phyloP scores from a whole-genome alignment of 805 yeast species.

The Zygoascus flipseniorum region DNA sequence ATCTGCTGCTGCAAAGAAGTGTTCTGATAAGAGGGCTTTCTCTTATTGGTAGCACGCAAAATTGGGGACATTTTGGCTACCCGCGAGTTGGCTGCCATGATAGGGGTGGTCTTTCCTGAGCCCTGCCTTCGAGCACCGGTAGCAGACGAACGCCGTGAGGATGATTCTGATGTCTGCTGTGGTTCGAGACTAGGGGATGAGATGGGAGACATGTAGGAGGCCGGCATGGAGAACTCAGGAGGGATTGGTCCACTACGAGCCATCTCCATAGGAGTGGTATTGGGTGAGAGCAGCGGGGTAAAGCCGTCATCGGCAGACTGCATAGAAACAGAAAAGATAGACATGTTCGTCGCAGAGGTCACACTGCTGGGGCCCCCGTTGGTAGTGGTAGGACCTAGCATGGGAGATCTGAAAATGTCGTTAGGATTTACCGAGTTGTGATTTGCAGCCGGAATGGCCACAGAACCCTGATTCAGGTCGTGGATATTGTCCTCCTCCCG shows the following conservation, averaged over 20 bases:
- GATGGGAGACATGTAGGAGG: slow-evolving; percentile 16
- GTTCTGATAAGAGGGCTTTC: slow-evolving; percentile 2
- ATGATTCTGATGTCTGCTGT: slow-evolving; percentile 3
- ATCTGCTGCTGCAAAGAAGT: neutral
- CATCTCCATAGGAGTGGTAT: slow-evolving; percentile 52
- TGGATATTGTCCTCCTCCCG: neutral
- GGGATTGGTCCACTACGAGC: slow-evolving; percentile 5
- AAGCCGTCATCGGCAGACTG: slow-evolving; percentile 44
- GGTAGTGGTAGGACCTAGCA: slow-evolving; percentile 6
- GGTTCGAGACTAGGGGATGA: slow-evolving; percentile 7
- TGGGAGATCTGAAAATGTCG: slow-evolving; percentile 15
- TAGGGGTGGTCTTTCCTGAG: neutral
- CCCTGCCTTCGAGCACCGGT: slow-evolving; percentile 1
- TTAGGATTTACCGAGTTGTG: slow-evolving; percentile 19
- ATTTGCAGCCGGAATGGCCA: neutral
- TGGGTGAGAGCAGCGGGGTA: slow-evolving; percentile 73
- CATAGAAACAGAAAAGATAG: neutral
- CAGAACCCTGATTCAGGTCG: neutral
- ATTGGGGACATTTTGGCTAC: slow-evolving; percentile 16
- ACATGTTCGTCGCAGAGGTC: neutral
- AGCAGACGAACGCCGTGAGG: slow-evolving; percentile 1
- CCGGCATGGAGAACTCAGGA: slow-evolving; percentile 19
- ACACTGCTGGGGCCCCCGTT: slow-evolving; percentile 1
- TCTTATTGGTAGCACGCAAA: slow-evolving; percentile 6
- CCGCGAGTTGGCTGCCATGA: slow-evolving; percentile 2